phyloP scores from a whole-genome alignment of 208 protist species.

The Leishmania lainsoni region DNA sequence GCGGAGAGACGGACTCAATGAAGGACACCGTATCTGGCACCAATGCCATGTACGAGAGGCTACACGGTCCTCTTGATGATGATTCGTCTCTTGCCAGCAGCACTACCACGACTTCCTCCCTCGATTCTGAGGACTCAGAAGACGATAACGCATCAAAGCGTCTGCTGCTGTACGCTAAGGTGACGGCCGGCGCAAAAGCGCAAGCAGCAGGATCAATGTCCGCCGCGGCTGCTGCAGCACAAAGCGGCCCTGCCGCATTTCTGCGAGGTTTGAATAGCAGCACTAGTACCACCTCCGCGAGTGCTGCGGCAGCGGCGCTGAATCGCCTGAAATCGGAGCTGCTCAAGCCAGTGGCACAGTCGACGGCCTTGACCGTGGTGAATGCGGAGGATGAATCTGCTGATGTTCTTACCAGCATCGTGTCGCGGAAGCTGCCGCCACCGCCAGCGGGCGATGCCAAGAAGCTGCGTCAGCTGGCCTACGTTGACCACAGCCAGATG shows the following conservation, averaged over 20 bases:
- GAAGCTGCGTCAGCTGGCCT: constrained; percentile 72
- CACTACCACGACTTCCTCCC: constrained; percentile 17
- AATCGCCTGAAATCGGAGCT: constrained; percentile 53
- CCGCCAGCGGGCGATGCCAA: constrained; percentile 55
- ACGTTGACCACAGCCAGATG: constrained; percentile 71
- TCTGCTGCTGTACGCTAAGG: constrained; percentile 58
- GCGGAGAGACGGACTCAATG: not conserved
- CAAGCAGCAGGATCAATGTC: not conserved
- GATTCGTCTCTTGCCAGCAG: constrained; percentile 14
- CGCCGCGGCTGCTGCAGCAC: not conserved
- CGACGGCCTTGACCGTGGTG: constrained; percentile 70
- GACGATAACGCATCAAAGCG: constrained; percentile 40
- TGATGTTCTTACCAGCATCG: constrained; percentile 43
- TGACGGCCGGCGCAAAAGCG: constrained; percentile 28
- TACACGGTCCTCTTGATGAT: constrained; percentile 7
- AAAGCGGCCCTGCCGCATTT: constrained; percentile 4
- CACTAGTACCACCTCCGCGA: not conserved
- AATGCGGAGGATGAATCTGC: constrained; percentile 77
- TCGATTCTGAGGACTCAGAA: constrained; percentile 22
- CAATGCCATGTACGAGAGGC: not conserved
- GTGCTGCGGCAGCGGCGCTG: constrained; percentile 35
- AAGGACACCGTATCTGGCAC: not conserved
- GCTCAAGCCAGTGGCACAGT: constrained; percentile 46
- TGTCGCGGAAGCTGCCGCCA: constrained; percentile 61
- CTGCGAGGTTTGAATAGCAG: constrained; percentile 6